These are phyloP conservation scores for Salvia sclarea DNA, from an alignment of 305 asterid genomes.

Conservation along the genomic window DNA sequence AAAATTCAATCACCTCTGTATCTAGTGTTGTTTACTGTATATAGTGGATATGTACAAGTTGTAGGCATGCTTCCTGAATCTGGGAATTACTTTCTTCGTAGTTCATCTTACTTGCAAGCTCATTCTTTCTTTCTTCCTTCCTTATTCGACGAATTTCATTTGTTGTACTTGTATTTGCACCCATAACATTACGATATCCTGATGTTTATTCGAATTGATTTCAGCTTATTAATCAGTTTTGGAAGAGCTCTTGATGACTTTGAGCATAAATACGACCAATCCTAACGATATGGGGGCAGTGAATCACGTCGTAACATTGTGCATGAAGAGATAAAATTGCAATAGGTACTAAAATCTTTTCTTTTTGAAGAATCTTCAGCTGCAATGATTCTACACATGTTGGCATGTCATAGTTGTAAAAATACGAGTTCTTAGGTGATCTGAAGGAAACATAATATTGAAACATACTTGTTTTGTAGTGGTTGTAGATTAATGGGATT, in stretches of 20 bases:
- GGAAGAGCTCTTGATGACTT: slow-evolving; percentile 36
- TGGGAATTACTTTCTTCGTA: background rate
- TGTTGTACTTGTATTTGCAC: too few relatives aligned
- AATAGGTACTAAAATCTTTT: slow-evolving; percentile 19
- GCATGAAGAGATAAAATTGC: slow-evolving; percentile 16
- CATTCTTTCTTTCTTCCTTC: background rate
- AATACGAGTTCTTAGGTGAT: slow-evolving; percentile 9
- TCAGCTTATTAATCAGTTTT: slow-evolving; percentile 47
- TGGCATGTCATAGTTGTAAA: background rate
- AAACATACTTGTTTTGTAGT: slow-evolving; percentile 11
- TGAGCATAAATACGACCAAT: background rate
- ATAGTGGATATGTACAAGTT: background rate
- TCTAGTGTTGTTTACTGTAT: background rate
- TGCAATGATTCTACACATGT: background rate
- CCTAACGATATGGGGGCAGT: background rate
- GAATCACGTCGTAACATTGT: background rate
- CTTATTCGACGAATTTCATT: background rate
- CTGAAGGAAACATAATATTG: slow-evolving; percentile 10
- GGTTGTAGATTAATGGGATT: slow-evolving; percentile 2
- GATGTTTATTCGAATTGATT: slow-evolving; percentile 13
- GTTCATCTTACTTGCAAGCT: background rate
- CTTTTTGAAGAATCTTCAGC: background rate
- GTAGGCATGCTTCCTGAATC: background rate
- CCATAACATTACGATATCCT: slow-evolving; percentile 7
- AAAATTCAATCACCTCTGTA: background rate